Percentiles rank a stretch among this genome's conserved stretches.
These are phyloP conservation scores for Hansfordia pulvinata DNA, from an alignment of 2,329 filamentous ascomycete species.

Conservation along the genomic window DNA sequence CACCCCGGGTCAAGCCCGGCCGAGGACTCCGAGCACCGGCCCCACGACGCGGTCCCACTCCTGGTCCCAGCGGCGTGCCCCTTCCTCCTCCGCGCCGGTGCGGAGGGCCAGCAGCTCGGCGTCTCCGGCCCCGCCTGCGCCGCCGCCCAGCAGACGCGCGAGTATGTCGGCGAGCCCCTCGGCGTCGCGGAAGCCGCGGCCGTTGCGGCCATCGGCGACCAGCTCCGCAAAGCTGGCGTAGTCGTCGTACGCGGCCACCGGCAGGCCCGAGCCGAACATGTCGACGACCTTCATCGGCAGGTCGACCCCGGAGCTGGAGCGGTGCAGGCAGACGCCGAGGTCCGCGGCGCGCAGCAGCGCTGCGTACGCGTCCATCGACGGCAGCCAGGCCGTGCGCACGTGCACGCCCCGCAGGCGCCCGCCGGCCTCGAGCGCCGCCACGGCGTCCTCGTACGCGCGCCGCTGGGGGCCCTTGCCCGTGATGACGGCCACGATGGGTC, in stretches of 20 bases:
- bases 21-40: conserved; percentile 44
- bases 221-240: conserved; percentile 87
- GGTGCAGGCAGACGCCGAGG: conserved; percentile 83
- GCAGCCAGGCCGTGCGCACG: conserved; percentile 75
- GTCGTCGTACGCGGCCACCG: conserved; percentile 72
- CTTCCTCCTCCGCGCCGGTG: conserved; percentile 60
- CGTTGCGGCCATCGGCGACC: conserved; percentile 78
- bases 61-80: conserved; percentile 70
- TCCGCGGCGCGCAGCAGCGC: conserved; percentile 72
- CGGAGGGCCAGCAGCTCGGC: conserved; percentile 47
- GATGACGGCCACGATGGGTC: conserved; percentile 78
- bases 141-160: conserved; percentile 44
- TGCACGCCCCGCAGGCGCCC: conserved; percentile 56
- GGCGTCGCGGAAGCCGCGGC: conserved; percentile 66
- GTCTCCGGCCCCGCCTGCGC: conserved; percentile 22
- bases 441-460: conserved; percentile 54
- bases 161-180: conserved; percentile 52
- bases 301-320: conserved; percentile 86
- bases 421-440: conserved; percentile 44
- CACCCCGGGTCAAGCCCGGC: too few relatives aligned
- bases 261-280: conserved; percentile 92
- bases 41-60: conserved; percentile 84
- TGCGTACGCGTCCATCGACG: conserved; percentile 74
- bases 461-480: conserved; percentile 89
- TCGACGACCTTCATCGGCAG: conserved; percentile 98